phyloP scores from a whole-genome alignment of 2,329 filamentous ascomycete species.

The Aureobasidium sp. region DNA sequence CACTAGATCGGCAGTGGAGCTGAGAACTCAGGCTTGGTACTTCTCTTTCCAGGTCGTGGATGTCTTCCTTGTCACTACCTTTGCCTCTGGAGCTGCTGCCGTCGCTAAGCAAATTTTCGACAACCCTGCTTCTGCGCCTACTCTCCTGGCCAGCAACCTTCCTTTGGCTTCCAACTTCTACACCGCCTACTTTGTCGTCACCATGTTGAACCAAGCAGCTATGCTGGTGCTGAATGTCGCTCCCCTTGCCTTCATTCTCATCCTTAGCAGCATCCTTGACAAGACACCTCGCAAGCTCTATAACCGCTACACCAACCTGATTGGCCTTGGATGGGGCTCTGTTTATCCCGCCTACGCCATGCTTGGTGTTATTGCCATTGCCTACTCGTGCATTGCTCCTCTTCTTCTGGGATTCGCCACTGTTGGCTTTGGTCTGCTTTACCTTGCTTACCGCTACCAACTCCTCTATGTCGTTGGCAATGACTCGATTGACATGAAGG shows the following conservation, averaged over 20 bases:
- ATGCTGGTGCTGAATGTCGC: slow-evolving; percentile 15
- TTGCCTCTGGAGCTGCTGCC: slow-evolving; percentile 32
- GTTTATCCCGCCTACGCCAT: slow-evolving; percentile 44
- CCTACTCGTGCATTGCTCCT: slow-evolving; percentile 44
- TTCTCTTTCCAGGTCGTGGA: slow-evolving; percentile 38
- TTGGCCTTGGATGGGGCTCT: slow-evolving; percentile 39
- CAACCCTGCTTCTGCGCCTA: slow-evolving; percentile 28
- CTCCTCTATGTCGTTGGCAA: slow-evolving; percentile 42
- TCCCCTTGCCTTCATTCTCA: slow-evolving; percentile 25
- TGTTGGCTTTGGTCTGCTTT: slow-evolving; percentile 39
- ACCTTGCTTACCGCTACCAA: slow-evolving; percentile 44
- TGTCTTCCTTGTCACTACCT: slow-evolving; percentile 37
- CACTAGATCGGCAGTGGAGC: slow-evolving; percentile 40
- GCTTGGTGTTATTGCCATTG: slow-evolving; percentile 37
- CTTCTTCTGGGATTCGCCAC: slow-evolving; percentile 41
- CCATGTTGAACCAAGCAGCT: slow-evolving; percentile 29
- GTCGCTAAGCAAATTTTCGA: slow-evolving; percentile 28
- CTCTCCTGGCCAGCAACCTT: slow-evolving; percentile 30
- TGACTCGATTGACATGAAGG: slow-evolving; percentile 41
- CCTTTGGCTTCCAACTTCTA: slow-evolving; percentile 38
- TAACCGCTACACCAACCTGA: slow-evolving; percentile 37
- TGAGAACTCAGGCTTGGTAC: slow-evolving; percentile 34
- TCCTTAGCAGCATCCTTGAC: slow-evolving; percentile 29
- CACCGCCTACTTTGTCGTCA: slow-evolving; percentile 34
- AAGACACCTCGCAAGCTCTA: slow-evolving; percentile 44